These are phyloP conservation scores for Candida fluviatilis DNA, from an alignment of 805 yeast genomes.

Conservation along the genomic window DNA sequence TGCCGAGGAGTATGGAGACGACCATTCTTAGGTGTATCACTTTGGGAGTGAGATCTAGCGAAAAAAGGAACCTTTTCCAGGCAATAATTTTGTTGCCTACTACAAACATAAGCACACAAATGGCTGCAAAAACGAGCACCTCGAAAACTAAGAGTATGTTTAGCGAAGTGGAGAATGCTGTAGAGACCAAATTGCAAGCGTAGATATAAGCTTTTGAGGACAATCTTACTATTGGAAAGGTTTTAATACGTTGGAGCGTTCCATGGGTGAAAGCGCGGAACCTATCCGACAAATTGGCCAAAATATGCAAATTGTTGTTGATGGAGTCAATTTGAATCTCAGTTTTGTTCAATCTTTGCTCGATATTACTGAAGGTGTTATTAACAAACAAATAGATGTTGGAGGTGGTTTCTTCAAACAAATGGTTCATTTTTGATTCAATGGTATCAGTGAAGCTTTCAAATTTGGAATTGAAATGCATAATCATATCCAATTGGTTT, in stretches of 20 bases:
- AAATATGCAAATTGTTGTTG: not conserved
- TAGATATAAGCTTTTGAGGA: not conserved
- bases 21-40: not conserved
- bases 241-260: not conserved
- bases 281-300: not conserved
- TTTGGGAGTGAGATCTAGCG: no score
- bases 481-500: not conserved
- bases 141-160: not conserved
- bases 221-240: not conserved
- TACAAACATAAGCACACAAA: no score
- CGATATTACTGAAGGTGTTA: not conserved
- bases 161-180: not conserved
- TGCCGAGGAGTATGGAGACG: not conserved
- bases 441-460: not conserved
- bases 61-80: no score
- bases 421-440: not conserved
- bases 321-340: not conserved
- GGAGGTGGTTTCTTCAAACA: not conserved
- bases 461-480: not conserved
- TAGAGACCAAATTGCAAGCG: not conserved
- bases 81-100: no score
- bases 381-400: not conserved
- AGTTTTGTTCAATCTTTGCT: not conserved
- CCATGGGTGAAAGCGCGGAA: not conserved
- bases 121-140: not conserved